Conservation (phyloP, 2,329 filamentous ascomycete genomes). For the Stagonosporopsis vannaccii region DNA sequence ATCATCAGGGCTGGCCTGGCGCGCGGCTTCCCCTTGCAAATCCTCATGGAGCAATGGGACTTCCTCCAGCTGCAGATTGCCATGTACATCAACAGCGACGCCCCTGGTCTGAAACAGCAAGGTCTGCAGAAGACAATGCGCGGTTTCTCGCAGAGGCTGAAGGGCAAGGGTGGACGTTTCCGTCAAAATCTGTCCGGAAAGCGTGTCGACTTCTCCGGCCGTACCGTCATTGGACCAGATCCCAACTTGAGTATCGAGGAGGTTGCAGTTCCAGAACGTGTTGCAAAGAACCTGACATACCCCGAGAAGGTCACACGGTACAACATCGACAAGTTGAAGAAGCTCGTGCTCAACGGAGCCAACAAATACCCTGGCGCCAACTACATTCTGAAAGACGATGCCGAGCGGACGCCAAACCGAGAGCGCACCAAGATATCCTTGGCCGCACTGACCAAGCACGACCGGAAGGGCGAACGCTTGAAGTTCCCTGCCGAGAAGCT, state of each 20-base stretch:
- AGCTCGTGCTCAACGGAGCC: conserved; percentile 77
- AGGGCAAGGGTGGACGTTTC: conserved; percentile 97
- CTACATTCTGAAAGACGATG: conserved; percentile 71
- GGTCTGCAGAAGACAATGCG: conserved; percentile 88
- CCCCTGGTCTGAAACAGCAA: conserved; percentile 88
- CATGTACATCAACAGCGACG: conserved; percentile 97
- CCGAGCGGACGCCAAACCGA: conserved; percentile 53
- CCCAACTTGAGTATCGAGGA: conserved; percentile 93
- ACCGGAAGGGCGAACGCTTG: conserved; percentile 63
- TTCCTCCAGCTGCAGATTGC: conserved; percentile 94
- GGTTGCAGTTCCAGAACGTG: conserved; percentile 86
- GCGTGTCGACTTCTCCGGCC: conserved; percentile 96
- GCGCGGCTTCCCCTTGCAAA: conserved; percentile 83
- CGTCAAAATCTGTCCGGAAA: conserved; percentile 97
- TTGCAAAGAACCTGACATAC: conserved; percentile 97
- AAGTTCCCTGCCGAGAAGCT: conserved; percentile 76
- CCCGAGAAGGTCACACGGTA: conserved; percentile 85
- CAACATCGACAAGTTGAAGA: conserved; percentile 82
- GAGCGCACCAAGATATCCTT: conserved; percentile 72
- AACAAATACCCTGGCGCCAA: conserved; percentile 89
- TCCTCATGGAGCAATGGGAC: conserved; percentile 98
- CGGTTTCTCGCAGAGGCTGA: conserved; percentile 92
- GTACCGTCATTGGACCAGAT: conserved; percentile 97
- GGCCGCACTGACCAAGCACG: conserved; percentile 56
- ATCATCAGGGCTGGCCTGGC: conserved; percentile 83